Evolutionary conservation across 495 filamentous ascomycete genomes (phyloP).

Genomic region (Melanomma pulvis-pyrius): DNA sequence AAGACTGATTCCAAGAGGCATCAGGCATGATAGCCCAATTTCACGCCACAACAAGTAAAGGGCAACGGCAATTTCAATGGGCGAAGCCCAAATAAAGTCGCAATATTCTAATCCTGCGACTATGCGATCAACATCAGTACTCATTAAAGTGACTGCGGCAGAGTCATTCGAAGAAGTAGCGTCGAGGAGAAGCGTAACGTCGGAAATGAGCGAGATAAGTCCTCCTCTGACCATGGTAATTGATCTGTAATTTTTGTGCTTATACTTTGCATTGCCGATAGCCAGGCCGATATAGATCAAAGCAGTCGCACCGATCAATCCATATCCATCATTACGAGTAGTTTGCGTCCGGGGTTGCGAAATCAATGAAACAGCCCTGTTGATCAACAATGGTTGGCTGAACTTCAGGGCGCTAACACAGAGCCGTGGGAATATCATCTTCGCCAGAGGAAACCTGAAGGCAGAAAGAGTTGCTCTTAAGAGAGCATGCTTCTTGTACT

Average conservation of each 20-base stretch:
- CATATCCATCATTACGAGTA: conserved; percentile 54
- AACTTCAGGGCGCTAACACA: conserved; percentile 60
- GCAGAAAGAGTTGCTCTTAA: background rate
- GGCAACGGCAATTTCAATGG: conserved; percentile 60
- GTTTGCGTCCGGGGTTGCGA: conserved; percentile 40
- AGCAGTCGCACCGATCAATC: conserved; percentile 63
- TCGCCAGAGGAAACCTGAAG: conserved; percentile 16
- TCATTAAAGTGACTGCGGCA: conserved; percentile 62
- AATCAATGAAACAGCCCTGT: conserved; percentile 47
- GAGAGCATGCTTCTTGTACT: too few relatives aligned
- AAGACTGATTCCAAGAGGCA: conserved; percentile 48
- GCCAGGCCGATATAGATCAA: conserved; percentile 64
- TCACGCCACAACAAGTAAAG: conserved; percentile 59
- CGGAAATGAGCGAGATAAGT: conserved; percentile 59
- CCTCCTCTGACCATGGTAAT: conserved; percentile 62
- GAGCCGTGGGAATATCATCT: conserved; percentile 53
- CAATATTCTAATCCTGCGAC: conserved; percentile 40
- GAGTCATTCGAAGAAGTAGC: conserved; percentile 53
- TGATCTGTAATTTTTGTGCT: conserved; percentile 57
- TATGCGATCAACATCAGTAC: conserved; percentile 49
- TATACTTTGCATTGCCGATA: conserved; percentile 50
- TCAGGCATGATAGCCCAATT: conserved; percentile 56
- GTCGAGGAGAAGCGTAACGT: conserved; percentile 51
- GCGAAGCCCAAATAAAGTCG: conserved; percentile 55
- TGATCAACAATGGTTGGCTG: conserved; percentile 65